Percentiles rank a stretch among this genome's conserved stretches.
phyloP scores from a whole-genome alignment of 805 yeast species.

The Candida ortonii region DNA sequence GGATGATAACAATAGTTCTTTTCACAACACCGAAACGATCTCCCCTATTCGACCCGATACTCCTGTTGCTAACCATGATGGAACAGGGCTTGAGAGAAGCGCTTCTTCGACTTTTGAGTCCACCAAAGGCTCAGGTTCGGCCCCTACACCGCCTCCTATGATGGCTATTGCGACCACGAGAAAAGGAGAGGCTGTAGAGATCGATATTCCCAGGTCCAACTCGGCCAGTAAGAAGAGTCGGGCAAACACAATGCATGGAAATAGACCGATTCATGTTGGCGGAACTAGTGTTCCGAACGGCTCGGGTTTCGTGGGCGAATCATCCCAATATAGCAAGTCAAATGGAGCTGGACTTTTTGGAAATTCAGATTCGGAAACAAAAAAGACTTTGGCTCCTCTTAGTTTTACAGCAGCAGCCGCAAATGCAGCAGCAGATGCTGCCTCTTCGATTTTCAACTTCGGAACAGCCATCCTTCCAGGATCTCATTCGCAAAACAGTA shows the following conservation, averaged over 20 bases:
- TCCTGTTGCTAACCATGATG: slow-evolving; percentile 4
- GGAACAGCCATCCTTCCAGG: slow-evolving; percentile 20
- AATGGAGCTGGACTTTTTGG: too few species aligned
- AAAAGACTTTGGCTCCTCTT: slow-evolving; percentile 18
- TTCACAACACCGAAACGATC: slow-evolving; percentile 15
- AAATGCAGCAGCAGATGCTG: slow-evolving; percentile 29
- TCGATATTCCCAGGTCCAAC: slow-evolving; percentile 41
- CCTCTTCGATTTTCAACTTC: slow-evolving; percentile 30
- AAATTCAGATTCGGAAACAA: slow-evolving; percentile 10
- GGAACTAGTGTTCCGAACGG: slow-evolving; percentile 1
- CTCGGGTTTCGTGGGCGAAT: slow-evolving; percentile 1
- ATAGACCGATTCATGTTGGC: slow-evolving; percentile 14
- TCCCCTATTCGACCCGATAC: slow-evolving; percentile 18
- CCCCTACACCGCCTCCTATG: slow-evolving; percentile 59
- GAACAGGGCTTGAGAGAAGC: slow-evolving; percentile 6
- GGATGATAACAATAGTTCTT: slow-evolving; percentile 34
- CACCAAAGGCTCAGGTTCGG: slow-evolving; percentile 22
- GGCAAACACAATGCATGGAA: slow-evolving; percentile 17
- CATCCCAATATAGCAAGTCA: background rate
- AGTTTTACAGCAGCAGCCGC: slow-evolving; percentile 28
- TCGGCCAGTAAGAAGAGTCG: slow-evolving; percentile 27
- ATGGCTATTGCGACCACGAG: slow-evolving; percentile 83
- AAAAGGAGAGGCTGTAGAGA: slow-evolving; percentile 75
- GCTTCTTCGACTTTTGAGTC: slow-evolving; percentile 11
- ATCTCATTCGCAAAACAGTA: slow-evolving; percentile 9